Evolutionary conservation across 1,139 yeast species (phyloP).

Genomic region (Taiozyma sp.): DNA sequence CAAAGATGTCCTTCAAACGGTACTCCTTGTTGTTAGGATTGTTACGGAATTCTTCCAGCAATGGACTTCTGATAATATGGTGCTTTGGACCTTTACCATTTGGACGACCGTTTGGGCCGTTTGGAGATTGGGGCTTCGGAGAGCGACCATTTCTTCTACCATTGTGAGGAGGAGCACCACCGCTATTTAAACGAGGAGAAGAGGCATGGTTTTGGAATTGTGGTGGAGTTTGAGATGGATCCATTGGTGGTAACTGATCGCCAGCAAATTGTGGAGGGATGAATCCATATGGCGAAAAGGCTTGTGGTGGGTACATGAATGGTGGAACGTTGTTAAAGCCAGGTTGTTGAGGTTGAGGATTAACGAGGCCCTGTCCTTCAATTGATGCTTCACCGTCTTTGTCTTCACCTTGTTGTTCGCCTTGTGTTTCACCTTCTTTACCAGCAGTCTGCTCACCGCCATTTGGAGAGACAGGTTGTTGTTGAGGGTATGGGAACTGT

Average conservation of each 20-base stretch:
- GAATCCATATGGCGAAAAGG: slow-evolving; percentile 23
- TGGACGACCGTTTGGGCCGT: slow-evolving; percentile 6
- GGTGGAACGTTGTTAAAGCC: slow-evolving; percentile 14
- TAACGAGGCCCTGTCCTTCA: background rate
- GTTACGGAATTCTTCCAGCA: slow-evolving; percentile 82
- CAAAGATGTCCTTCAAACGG: slow-evolving; percentile 69
- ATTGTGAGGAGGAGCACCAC: slow-evolving; percentile 1
- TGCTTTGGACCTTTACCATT: slow-evolving; percentile 18
- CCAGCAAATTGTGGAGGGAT: slow-evolving; percentile 17
- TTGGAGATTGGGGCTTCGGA: slow-evolving; percentile 19
- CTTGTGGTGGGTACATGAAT: slow-evolving; percentile 21
- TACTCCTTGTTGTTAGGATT: slow-evolving; percentile 55
- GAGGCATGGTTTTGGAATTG: slow-evolving; percentile 1
- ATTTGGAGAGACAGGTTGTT: slow-evolving; percentile 9
- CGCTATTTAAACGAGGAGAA: slow-evolving; percentile 4
- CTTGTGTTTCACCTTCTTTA: background rate
- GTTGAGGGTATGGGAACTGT: slow-evolving; percentile 27
- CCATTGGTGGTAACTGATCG: slow-evolving; percentile 6
- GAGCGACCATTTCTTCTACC: slow-evolving; percentile 18
- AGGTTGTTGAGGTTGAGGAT: slow-evolving; percentile 19
- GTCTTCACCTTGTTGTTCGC: background rate
- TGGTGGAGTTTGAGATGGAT: slow-evolving; percentile 3
- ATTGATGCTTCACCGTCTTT: background rate
- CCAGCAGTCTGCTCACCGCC: slow-evolving; percentile 1
- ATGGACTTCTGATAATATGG: slow-evolving; percentile 66